Conservation (phyloP, 1,284 basidiomycete genomes). For the Malassezia japonica region DNA sequence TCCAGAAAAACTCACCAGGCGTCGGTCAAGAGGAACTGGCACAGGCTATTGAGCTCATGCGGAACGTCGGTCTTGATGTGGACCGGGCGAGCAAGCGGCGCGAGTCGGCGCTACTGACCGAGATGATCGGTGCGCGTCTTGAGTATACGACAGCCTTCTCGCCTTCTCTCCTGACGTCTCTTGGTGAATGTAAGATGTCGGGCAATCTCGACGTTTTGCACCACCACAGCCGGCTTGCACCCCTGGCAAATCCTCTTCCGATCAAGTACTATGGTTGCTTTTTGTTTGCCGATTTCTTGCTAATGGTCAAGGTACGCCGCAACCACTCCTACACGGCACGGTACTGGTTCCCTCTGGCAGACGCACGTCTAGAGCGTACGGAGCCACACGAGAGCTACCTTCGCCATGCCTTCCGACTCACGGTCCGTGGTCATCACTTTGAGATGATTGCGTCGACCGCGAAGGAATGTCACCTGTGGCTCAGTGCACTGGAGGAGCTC, state of each 20-base stretch:
- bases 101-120: conserved; percentile 34
- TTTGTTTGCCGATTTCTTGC: conserved; percentile 35
- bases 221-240: conserved; percentile 31
- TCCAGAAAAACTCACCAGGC: conserved; percentile 30
- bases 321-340: conserved; percentile 33
- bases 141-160: conserved; percentile 30
- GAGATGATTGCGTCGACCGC: conserved; percentile 39
- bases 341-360: conserved; percentile 44
- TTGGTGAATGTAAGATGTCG: conserved; percentile 36
- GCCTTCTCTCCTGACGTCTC: conserved; percentile 24
- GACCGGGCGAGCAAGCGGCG: conserved; percentile 38
- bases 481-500: conserved; percentile 27
- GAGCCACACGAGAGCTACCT: conserved; percentile 26
- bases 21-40: conserved; percentile 19
- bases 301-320: conserved; percentile 44
- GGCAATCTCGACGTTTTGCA: conserved; percentile 44
- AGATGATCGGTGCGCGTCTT: conserved; percentile 35
- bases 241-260: conserved; percentile 38
- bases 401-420: conserved; percentile 37
- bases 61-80: conserved; percentile 33
- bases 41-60: conserved; percentile 33
- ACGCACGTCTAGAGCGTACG: conserved; percentile 25
- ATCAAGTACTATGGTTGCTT: conserved; percentile 44
- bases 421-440: conserved; percentile 40
- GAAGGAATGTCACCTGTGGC: conserved; percentile 38